A percentile compares a stretch with the other conserved stretches of the same genome.
These are phyloP conservation scores for Aspergillus candidus DNA, from an alignment of 2,329 filamentous ascomycete species.

Conservation along the genomic window DNA sequence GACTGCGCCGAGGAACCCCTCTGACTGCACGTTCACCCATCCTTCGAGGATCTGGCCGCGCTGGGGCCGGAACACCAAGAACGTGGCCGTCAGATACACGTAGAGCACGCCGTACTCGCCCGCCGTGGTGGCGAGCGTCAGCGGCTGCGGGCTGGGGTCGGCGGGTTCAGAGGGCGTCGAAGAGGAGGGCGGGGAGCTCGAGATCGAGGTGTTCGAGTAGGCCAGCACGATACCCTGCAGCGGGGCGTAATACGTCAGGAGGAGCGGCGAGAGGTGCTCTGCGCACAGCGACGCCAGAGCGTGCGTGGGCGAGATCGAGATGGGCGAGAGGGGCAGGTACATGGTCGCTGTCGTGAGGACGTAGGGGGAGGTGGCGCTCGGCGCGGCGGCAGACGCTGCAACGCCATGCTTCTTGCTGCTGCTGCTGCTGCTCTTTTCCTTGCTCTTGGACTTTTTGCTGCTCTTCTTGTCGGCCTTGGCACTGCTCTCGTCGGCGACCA, in stretches of 20 bases:
- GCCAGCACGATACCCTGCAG: slow-evolving; percentile 53
- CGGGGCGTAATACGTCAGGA: slow-evolving; percentile 58
- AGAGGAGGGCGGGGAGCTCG: slow-evolving; percentile 34
- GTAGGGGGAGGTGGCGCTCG: slow-evolving; percentile 59
- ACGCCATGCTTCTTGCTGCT: slow-evolving; percentile 27
- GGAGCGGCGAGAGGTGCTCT: slow-evolving; percentile 55
- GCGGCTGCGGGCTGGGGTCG: slow-evolving; percentile 30
- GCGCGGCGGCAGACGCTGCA: slow-evolving; percentile 11
- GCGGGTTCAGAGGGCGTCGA: slow-evolving; percentile 20
- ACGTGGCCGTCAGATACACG: slow-evolving; percentile 81
- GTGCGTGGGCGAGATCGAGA: slow-evolving; percentile 46
- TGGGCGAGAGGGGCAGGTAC: slow-evolving; percentile 55
- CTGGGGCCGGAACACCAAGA: slow-evolving; percentile 73
- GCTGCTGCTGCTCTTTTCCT: slow-evolving; percentile 29
- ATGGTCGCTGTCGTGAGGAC: slow-evolving; percentile 73
- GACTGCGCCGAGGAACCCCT: slow-evolving; percentile 80
- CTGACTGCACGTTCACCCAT: slow-evolving; percentile 76
- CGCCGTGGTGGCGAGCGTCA: slow-evolving; percentile 42
- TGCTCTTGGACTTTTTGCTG: slow-evolving; percentile 29
- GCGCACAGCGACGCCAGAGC: slow-evolving; percentile 54
- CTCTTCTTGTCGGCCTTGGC: slow-evolving; percentile 16
- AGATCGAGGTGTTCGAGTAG: slow-evolving; percentile 44
- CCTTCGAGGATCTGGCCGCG: slow-evolving; percentile 71
- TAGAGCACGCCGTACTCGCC: slow-evolving; percentile 84
- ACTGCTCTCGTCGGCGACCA: slow-evolving; percentile 16